Base-by-base conservation (phyloP, 129 eudicot genomes). In the Flaveria ramosissima region DNA sequence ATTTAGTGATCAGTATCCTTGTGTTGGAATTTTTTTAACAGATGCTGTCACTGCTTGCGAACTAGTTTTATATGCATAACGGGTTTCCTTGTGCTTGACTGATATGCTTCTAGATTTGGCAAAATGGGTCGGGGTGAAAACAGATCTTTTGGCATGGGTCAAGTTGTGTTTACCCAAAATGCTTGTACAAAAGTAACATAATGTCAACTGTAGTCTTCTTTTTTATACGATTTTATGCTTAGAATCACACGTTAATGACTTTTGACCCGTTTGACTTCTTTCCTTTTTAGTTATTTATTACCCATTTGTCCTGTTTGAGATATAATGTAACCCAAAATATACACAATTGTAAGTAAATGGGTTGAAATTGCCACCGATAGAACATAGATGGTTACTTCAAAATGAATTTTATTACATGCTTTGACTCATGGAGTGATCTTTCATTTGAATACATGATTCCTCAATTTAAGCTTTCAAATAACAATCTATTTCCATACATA, bases 1-100 rank as follows among this genome's bases (percentile, higher is more conserved):
- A 16, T 93, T 93, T 65, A 93, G 76, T 68, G 98, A 90, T 77
- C 97, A 93, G 98, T 93, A 93, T 93, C 98, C 96, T 82, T 30
- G 10, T 17, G 7, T 51, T 4, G 41, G 7, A 15, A 39, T 19
- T 3, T 19, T 12, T 55, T 12, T 1, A 14, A n/a, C 1, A 27
- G 2, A 5, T 39, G 19, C 45, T 23, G 45, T 26, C 47, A 16
- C 10, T 11, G 52, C 2, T 42, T 14, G 43, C 17, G 10, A 11
- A 4, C 7, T 32, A 17, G 20, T 13, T 23, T 16, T 12, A 50
- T 12, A 73, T 8, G 23, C 30, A 9, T 32, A 53, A 42, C 9
- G 45, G n/a, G 10, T 7, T 63, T 3, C 0, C n/a, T 32, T 59
- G 7, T 8, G 21, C 23, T 52, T 32, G 30, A 72, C 63, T 72